Percentiles rank a stretch among this genome's conserved stretches.
These are phyloP conservation scores for Chlorella sp. DNA, from an alignment of 139 green algal genomes.

Conservation along the genomic window DNA sequence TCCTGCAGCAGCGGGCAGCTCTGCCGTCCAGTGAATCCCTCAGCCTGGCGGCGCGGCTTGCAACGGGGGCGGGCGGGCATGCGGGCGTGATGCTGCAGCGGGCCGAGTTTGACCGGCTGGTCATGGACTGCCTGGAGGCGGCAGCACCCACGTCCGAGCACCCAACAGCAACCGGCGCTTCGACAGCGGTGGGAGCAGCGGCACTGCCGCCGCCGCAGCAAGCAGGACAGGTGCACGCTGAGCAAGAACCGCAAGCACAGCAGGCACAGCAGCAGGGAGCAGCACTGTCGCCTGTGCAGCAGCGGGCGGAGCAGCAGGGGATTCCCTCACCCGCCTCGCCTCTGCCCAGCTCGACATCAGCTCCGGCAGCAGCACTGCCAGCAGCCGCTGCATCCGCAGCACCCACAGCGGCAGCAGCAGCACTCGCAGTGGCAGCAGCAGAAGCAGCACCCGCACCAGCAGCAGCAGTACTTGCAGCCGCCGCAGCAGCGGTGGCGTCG, in stretches of 20 bases:
- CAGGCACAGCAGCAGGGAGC: neutral
- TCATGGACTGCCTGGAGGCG: constrained; percentile 43
- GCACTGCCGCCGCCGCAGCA: neutral
- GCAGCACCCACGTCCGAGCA: neutral
- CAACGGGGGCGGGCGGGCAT: neutral
- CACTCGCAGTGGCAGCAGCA: too few relatives aligned
- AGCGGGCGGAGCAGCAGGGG: neutral
- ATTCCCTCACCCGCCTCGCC: too few relatives aligned
- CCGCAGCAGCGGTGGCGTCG: neutral
- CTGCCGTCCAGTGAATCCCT: constrained; percentile 24
- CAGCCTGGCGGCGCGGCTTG: neutral
- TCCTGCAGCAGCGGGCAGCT: constrained; percentile 43
- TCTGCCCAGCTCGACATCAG: neutral
- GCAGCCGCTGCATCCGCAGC: too few relatives aligned
- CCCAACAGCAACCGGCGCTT: neutral
- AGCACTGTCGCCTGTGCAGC: neutral
- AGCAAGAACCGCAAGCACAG: neutral
- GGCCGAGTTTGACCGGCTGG: constrained; percentile 44
- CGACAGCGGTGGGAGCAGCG: too few relatives aligned
- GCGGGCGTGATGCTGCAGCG: constrained; percentile 34
- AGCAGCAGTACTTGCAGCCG: too few relatives aligned
- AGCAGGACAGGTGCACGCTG: neutral
- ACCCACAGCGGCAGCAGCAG: neutral
- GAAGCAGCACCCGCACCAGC: too few relatives aligned
- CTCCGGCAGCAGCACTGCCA: neutral